A percentile compares a stretch with the other conserved stretches of the same genome.
These are phyloP conservation scores for Nosema granulosis DNA, from an alignment of 371 early-diverging fungal genomes.

Conservation along the genomic window DNA sequence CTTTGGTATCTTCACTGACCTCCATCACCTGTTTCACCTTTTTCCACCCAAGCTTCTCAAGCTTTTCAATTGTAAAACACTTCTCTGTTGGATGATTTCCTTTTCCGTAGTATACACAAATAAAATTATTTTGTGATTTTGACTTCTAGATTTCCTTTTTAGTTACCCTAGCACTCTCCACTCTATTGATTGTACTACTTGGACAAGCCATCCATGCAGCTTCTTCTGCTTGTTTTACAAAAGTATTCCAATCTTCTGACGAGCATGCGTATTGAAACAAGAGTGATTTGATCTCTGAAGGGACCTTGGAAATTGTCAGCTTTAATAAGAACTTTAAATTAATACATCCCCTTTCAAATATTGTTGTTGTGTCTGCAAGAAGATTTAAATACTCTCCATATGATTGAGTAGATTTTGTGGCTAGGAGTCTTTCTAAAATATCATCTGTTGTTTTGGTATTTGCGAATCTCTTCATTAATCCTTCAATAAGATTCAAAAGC, in stretches of 20 bases:
- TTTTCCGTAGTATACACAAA: neutral
- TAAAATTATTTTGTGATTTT: neutral
- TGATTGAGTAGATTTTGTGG: neutral
- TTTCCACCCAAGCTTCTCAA: neutral
- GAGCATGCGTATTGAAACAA: neutral
- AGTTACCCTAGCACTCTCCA: neutral
- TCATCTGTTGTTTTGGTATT: neutral
- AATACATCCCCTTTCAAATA: neutral
- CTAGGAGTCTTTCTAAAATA: neutral
- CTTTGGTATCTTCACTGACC: too few species aligned
- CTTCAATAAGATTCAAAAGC: neutral
- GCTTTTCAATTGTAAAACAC: neutral
- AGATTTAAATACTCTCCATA: neutral
- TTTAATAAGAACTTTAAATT: neutral
- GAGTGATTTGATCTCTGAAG: neutral
- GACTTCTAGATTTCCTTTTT: neutral
- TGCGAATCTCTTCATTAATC: neutral
- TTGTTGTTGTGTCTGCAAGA: neutral
- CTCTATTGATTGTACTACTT: neutral
- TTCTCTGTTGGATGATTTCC: neutral
- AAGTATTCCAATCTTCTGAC: neutral
- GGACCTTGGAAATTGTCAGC: neutral
- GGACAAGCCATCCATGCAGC: conserved; percentile 12
- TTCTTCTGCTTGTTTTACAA: conserved; percentile 16
- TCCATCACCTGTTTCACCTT: neutral